These are phyloP conservation scores for Pseudonitzschia multistriata DNA, from an alignment of 108 stramenopile species.

Conservation along the genomic window DNA sequence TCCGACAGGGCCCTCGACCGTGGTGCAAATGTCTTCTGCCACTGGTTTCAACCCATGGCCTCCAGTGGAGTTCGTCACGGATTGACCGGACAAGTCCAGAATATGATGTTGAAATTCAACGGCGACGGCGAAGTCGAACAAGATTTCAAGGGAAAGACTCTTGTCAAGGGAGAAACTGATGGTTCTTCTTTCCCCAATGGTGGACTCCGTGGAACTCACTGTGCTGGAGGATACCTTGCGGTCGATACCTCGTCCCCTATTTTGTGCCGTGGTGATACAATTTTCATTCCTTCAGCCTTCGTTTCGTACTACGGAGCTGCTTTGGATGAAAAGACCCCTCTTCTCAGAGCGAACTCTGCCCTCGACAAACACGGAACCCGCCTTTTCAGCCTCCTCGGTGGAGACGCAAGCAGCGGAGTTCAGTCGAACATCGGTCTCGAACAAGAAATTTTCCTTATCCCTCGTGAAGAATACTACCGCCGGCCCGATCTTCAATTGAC, in stretches of 20 bases:
- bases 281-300: slow-evolving; percentile 92
- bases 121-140: slow-evolving; percentile 64
- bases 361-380: slow-evolving; percentile 82
- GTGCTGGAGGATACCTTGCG: slow-evolving; percentile 90
- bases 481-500: slow-evolving; percentile 91
- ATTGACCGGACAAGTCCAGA: slow-evolving; percentile 90
- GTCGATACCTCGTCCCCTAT: slow-evolving; percentile 88
- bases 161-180: slow-evolving; percentile 92
- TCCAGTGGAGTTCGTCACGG: slow-evolving; percentile 90
- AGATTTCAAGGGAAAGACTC: slow-evolving; percentile 92
- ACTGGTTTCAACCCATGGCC: slow-evolving; percentile 96
- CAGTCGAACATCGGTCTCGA: slow-evolving; percentile 93
- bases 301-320: slow-evolving; percentile 92
- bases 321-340: slow-evolving; percentile 95
- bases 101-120: slow-evolving; percentile 93
- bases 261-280: slow-evolving; percentile 90
- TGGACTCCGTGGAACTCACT: slow-evolving; percentile 92
- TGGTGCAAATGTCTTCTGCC: slow-evolving; percentile 92
- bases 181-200: slow-evolving; percentile 95
- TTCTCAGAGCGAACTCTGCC: slow-evolving; percentile 87
- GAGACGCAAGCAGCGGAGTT: slow-evolving; percentile 62
- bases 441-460: slow-evolving; percentile 96
- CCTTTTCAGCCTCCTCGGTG: slow-evolving; percentile 73
- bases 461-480: slow-evolving; percentile 87
- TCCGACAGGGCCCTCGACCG: slow-evolving; percentile 82